A percentile compares a stretch with the other conserved stretches of the same genome.
These are phyloP conservation scores for Nicotiana rustica DNA, from an alignment of 305 asterid genomes.

Conservation along the genomic window DNA sequence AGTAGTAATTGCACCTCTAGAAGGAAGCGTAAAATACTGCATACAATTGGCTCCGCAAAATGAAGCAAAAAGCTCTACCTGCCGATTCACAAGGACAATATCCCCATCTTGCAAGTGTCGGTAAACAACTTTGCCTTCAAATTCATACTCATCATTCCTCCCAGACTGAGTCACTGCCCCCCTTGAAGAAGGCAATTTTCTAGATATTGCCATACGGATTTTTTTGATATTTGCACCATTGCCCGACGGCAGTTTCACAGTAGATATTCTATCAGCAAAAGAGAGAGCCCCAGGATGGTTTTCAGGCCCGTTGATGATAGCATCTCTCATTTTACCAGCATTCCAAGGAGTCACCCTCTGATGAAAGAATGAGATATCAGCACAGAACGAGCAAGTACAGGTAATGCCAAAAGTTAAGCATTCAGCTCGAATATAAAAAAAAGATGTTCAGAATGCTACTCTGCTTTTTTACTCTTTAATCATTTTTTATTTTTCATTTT, in stretches of 20 bases:
- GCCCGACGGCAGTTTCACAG: constrained; percentile 54
- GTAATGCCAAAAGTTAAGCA: constrained; percentile 21
- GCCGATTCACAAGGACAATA: constrained; percentile 95
- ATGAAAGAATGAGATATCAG: constrained; percentile 33
- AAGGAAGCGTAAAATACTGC: background rate
- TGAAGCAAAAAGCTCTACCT: constrained; percentile 55
- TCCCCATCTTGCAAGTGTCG: constrained; percentile 99
- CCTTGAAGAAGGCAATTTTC: constrained; percentile 89
- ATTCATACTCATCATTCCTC: constrained; percentile 66
- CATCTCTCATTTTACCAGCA: constrained; percentile 74
- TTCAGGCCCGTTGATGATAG: constrained; percentile 88
- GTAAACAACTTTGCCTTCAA: constrained; percentile 83
- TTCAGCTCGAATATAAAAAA: background rate
- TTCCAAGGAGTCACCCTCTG: constrained; percentile 99
- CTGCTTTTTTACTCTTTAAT: background rate
- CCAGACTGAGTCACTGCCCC: constrained; percentile 68
- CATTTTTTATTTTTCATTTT: background rate
- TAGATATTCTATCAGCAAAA: constrained; percentile 71
- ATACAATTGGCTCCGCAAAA: background rate
- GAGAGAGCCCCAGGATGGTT: constrained; percentile 86
- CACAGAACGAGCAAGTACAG: background rate
- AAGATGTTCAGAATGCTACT: constrained; percentile 24
- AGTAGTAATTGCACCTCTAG: background rate
- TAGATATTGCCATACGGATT: constrained; percentile 69
- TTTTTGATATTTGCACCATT: constrained; percentile 33